Conservation (phyloP, 805 yeast species). For the Candida suzukii region DNA sequence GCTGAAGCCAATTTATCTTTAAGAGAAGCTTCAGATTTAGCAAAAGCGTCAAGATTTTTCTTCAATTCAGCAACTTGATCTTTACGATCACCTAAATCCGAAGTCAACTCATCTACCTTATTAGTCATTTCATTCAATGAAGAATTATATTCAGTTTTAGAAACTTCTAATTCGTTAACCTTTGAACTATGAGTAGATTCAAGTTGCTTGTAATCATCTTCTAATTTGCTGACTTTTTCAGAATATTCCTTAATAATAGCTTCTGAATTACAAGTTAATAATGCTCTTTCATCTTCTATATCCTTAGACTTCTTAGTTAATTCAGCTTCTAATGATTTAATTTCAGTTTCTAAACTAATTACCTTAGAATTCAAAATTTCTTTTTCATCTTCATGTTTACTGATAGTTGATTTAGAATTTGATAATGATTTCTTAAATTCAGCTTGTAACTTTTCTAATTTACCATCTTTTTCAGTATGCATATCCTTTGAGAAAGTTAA, state of each 20-base stretch:
- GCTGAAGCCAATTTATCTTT: slow-evolving; percentile 1
- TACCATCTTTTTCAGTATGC: not conserved
- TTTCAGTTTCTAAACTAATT: slow-evolving; percentile 19
- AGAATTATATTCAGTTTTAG: slow-evolving; percentile 4
- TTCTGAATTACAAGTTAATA: slow-evolving; percentile 43
- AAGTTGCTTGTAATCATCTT: slow-evolving; percentile 20
- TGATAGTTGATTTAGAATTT: not conserved
- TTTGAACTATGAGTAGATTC: slow-evolving; percentile 7
- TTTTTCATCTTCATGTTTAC: slow-evolving; percentile 2
- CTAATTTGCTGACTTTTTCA: slow-evolving; percentile 36
- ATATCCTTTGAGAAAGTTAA: not conserved
- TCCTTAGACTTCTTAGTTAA: slow-evolving; percentile 32
- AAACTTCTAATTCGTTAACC: slow-evolving; percentile 10
- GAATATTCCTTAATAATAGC: slow-evolving; percentile 41
- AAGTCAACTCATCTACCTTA: slow-evolving; percentile 1
- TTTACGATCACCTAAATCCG: not conserved
- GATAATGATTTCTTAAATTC: not conserved
- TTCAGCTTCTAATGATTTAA: slow-evolving; percentile 23
- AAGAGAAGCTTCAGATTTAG: no score
- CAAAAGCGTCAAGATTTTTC: not conserved
- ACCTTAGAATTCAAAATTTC: slow-evolving; percentile 8
- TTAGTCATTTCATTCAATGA: slow-evolving; percentile 7
- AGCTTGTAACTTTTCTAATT: not conserved
- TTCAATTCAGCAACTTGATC: not conserved
- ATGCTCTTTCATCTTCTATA: slow-evolving; percentile 43